These are phyloP conservation scores for Gloeophyllum trabeum DNA, from an alignment of 768 basidiomycete genomes.

Conservation along the genomic window DNA sequence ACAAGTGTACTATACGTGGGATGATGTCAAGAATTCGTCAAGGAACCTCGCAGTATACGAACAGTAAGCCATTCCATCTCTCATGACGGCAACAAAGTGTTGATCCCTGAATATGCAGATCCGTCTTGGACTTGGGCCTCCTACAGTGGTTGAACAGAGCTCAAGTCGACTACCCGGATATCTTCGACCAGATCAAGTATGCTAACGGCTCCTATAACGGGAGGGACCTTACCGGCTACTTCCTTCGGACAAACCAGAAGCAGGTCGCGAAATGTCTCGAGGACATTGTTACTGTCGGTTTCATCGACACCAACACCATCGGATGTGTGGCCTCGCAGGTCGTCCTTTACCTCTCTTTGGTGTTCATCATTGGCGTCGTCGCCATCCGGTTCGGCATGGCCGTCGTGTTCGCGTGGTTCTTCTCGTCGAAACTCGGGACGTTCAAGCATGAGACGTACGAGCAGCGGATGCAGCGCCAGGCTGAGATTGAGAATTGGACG, in stretches of 20 bases:
- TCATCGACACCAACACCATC: slow-evolving; percentile 88
- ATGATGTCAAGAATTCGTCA: slow-evolving; percentile 52
- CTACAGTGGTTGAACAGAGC: slow-evolving; percentile 75
- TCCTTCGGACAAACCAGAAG: slow-evolving; percentile 62
- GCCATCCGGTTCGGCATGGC: slow-evolving; percentile 94
- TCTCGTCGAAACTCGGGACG: slow-evolving; percentile 89
- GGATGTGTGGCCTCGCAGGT: slow-evolving; percentile 94
- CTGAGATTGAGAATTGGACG: slow-evolving; percentile 94
- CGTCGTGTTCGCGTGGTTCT: slow-evolving; percentile 96
- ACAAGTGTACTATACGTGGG: slow-evolving; percentile 92
- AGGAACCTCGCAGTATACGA: slow-evolving; percentile 92
- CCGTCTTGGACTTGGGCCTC: slow-evolving; percentile 81
- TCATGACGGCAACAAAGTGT: not conserved
- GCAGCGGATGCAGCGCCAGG: slow-evolving; percentile 79
- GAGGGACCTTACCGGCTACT: slow-evolving; percentile 80
- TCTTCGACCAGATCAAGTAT: slow-evolving; percentile 72
- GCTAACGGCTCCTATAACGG: slow-evolving; percentile 66
- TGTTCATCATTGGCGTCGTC: slow-evolving; percentile 97
- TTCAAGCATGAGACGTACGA: slow-evolving; percentile 91
- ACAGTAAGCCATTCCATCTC: slow-evolving; percentile 45
- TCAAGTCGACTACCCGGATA: slow-evolving; percentile 70
- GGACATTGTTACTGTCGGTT: slow-evolving; percentile 82
- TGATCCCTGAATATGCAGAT: slow-evolving; percentile 27
- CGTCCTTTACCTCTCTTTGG: slow-evolving; percentile 88
- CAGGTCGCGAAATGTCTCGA: slow-evolving; percentile 70